phyloP scores from a whole-genome alignment of 148 eudicot species.

The Amaranthus hypochondriacus region DNA sequence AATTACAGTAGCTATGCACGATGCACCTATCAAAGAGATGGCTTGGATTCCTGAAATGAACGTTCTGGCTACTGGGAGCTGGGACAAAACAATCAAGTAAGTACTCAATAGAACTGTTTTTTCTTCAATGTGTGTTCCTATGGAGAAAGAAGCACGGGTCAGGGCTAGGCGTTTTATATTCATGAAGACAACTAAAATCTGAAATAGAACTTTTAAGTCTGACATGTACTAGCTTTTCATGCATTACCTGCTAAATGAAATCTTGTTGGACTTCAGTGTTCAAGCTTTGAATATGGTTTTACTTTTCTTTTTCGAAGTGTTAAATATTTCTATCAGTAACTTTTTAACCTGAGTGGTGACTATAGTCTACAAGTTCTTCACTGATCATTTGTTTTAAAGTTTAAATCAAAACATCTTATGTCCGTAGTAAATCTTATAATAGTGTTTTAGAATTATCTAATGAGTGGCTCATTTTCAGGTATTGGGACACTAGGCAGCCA shows the following conservation, averaged over 20 bases:
- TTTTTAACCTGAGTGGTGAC: background rate
- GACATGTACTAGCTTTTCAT: background rate
- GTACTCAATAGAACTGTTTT: constrained; percentile 20
- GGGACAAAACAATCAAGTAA: constrained; percentile 86
- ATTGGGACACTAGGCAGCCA: constrained; percentile 89
- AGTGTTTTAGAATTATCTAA: background rate
- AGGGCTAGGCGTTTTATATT: no score
- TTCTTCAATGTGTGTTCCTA: constrained; percentile 6
- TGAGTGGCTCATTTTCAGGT: constrained; percentile 37
- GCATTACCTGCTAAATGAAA: background rate
- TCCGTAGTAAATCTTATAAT: background rate
- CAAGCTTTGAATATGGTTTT: background rate
- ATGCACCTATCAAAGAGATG: constrained; percentile 81
- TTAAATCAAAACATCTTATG: background rate
- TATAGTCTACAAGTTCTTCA: background rate
- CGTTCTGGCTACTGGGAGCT: constrained; percentile 78
- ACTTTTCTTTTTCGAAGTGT: no score
- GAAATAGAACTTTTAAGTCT: background rate
- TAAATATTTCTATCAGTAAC: no score
- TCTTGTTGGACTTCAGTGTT: background rate
- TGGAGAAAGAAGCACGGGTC: background rate
- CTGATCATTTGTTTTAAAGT: background rate
- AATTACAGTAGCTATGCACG: constrained; percentile 84
- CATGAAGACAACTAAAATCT: no score
- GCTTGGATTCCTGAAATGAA: constrained; percentile 98